Base-by-base conservation (phyloP, 495 filamentous ascomycete genomes). In the Trichoderma orchidacearum region DNA sequence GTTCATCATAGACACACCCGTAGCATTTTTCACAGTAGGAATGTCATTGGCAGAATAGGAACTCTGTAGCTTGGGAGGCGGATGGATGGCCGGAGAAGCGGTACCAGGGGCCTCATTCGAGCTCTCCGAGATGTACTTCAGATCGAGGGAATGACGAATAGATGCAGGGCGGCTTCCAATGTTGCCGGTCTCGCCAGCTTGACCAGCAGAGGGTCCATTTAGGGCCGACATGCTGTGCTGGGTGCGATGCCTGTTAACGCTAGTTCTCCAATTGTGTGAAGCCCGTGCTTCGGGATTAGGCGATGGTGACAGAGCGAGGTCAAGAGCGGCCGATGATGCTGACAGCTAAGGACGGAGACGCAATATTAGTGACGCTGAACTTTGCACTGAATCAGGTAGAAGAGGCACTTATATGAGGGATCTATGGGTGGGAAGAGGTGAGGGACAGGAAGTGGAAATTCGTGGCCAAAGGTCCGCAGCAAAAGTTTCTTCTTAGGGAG, bases 21-120 rank as follows among this genome's bases (percentile, higher is more conserved):
- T 66, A 13, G 69, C 54, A 57, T 56, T 63, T 75, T 90, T 93
- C 60, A 89, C 73, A 1, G 90, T 95, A n/a, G 92, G 87, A 4
- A 96, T 72, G 62, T 96, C 93, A 66, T 84, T 87, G 21, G 90
- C 84, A 2, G 93, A 96, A 70, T 88, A 96, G 2, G 92, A 96
- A 3, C 86, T 83, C 68, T 90, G 86, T 32, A 94, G 68, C 73
- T 82, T 91, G 59, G 76, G 85, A 65, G 74, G 79, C 57, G 71
- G 63, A 45, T 77, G 71, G 56, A 48, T 68, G 11, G 30, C 53
- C 32, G 35, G 53, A 55, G 30, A n/a, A 1, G 68, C 59, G 3
- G 71, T 54, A 7, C 56, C 63, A 32, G 69, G 60, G 0, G 63
- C 38, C 30, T 62, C 59, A 0, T 67, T 64, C 0, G 64, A 41